Evolutionary conservation across 2,329 filamentous ascomycete genomes (phyloP).

Genomic region (Fusarium transvaalense): DNA sequence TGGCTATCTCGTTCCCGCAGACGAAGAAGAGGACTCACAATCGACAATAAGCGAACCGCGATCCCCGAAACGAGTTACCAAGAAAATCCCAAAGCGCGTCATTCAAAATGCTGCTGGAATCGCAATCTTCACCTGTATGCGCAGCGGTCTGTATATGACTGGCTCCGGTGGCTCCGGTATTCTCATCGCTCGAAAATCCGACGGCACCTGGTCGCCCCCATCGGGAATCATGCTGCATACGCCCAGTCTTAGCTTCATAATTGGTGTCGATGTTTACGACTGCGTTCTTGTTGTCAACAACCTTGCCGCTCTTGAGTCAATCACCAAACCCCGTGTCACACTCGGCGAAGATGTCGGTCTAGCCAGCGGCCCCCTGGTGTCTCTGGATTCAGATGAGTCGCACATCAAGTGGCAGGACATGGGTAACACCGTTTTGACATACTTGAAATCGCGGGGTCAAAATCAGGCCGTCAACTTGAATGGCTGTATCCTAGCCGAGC

Average conservation of each 20-base stretch:
- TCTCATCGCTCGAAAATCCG: constrained; percentile 83
- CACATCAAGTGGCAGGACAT: constrained; percentile 66
- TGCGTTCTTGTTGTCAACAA: constrained; percentile 95
- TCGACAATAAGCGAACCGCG: constrained; percentile 57
- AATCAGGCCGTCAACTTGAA: constrained; percentile 67
- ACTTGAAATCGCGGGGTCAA: constrained; percentile 70
- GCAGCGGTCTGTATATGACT: constrained; percentile 90
- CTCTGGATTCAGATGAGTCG: constrained; percentile 64
- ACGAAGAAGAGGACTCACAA: constrained; percentile 53
- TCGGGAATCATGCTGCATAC: constrained; percentile 93
- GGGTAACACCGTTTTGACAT: constrained; percentile 68
- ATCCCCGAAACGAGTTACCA: constrained; percentile 67
- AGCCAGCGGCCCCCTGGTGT: constrained; percentile 78
- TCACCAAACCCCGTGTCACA: constrained; percentile 82
- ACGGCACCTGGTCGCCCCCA: constrained; percentile 91
- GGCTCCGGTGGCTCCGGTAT: constrained; percentile 92
- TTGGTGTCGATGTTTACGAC: constrained; percentile 95
- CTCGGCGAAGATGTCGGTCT: constrained; percentile 85
- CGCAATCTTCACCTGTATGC: constrained; percentile 95
- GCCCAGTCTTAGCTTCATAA: constrained; percentile 86
- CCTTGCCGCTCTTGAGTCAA: constrained; percentile 83
- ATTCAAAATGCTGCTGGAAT: constrained; percentile 91
- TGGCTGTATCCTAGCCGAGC: constrained; percentile 68
- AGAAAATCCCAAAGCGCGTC: constrained; percentile 88
- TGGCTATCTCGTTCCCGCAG: constrained; percentile 65